Conservation (phyloP, 805 yeast genomes). For the Candida patagonica region DNA sequence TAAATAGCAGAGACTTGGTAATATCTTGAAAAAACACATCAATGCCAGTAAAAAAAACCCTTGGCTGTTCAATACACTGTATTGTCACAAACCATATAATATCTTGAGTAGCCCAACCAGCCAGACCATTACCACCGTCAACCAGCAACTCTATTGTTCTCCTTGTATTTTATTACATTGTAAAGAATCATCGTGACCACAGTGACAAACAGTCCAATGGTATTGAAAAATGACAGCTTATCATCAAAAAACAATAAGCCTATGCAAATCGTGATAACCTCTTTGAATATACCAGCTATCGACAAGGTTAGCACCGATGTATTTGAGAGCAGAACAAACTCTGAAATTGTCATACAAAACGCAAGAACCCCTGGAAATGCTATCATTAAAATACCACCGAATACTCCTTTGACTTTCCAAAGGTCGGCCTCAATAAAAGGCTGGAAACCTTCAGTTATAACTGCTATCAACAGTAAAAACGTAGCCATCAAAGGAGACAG, state of each 20-base stretch:
- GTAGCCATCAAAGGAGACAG: conserved; percentile 78
- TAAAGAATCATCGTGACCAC: conserved; percentile 75
- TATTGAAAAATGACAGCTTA: conserved; percentile 52
- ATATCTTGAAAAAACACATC: too few species aligned
- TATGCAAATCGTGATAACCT: conserved; percentile 67
- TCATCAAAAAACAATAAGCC: conserved; percentile 66
- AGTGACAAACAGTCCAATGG: conserved; percentile 66
- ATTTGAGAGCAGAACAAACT: conserved; percentile 69
- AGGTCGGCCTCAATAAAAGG: conserved; percentile 44
- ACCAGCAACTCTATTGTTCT: too few species aligned
- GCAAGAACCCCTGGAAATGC: conserved; percentile 80
- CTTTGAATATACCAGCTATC: conserved; percentile 90
- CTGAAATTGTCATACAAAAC: conserved; percentile 75
- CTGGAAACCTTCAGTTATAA: conserved; percentile 58
- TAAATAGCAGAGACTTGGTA: too few species aligned
- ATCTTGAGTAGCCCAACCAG: too few species aligned
- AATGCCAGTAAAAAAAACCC: too few species aligned
- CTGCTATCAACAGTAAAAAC: conserved; percentile 52
- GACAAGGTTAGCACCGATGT: conserved; percentile 81
- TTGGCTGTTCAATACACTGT: too few species aligned
- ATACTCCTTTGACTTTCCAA: conserved; percentile 55
- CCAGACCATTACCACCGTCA: too few species aligned
- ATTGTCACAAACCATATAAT: too few species aligned
- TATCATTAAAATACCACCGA: conserved; percentile 47
- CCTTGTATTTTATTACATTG: neutral